A percentile compares a stretch with the other conserved stretches of the same genome.
phyloP scores from a whole-genome alignment of 192 early-diverging fungal species.

The Geranomyces michiganensis region DNA sequence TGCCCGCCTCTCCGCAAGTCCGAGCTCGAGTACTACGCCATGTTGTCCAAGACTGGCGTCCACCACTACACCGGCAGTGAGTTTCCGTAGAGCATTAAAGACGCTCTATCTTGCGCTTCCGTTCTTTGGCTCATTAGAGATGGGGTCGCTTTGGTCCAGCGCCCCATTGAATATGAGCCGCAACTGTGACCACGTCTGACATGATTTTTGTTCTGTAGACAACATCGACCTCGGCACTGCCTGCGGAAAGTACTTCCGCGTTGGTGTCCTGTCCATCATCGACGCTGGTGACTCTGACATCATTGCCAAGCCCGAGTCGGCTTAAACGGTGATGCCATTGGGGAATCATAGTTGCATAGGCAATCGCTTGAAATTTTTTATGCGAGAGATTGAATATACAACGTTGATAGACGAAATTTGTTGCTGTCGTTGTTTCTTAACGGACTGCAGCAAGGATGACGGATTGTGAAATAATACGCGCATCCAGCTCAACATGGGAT shows the following conservation, averaged over 20 bases:
- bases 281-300: constrained; percentile 98
- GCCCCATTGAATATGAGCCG: constrained; percentile 26
- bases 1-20: constrained; percentile 99
- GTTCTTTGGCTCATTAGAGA: constrained; percentile 34
- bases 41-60: constrained; percentile 99
- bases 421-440: too few species aligned
- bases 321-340: constrained; percentile 9
- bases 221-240: constrained; percentile 99
- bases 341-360: too few species aligned
- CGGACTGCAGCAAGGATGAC: too few species aligned
- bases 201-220: constrained; percentile 54
- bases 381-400: too few species aligned
- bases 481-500: too few species aligned
- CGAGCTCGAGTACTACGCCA: constrained; percentile 99
- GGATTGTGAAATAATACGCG: too few species aligned
- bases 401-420: too few species aligned
- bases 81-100: too few species aligned
- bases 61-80: constrained; percentile 99
- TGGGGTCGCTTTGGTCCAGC: constrained; percentile 27
- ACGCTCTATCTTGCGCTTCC: too few species aligned
- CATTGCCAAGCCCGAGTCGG: constrained; percentile 51
- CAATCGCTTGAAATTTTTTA: too few species aligned
- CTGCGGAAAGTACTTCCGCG: constrained; percentile 99
- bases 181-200: not conserved
- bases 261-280: constrained; percentile 92